Conservation (phyloP, 2,329 filamentous ascomycete genomes). For the Chrysosporium keratinophilum region DNA sequence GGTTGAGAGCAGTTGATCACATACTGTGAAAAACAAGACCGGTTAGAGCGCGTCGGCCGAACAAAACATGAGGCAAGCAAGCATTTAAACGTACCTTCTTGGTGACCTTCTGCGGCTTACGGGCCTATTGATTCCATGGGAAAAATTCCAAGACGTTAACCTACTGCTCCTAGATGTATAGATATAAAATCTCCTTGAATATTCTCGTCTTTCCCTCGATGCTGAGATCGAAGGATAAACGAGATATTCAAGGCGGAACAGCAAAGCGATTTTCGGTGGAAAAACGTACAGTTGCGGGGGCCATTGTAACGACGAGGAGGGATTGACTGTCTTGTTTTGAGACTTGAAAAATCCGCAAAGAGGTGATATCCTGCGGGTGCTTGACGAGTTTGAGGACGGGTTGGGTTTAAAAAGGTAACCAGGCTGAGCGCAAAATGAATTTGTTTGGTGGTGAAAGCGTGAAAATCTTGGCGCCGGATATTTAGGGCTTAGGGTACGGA, state of each 20-base stretch:
- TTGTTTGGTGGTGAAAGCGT: slow-evolving; percentile 1
- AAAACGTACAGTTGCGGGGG: slow-evolving; percentile 74
- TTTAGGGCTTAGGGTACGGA: slow-evolving; percentile 10
- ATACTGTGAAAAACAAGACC: slow-evolving; percentile 50
- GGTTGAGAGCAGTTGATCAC: slow-evolving; percentile 99
- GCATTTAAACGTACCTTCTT: slow-evolving; percentile 33
- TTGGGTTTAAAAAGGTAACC: not conserved
- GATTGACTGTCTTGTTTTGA: slow-evolving; percentile 14
- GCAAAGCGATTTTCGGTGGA: slow-evolving; percentile 67
- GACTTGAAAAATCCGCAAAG: slow-evolving; percentile 54
- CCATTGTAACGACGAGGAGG: slow-evolving; percentile 53
- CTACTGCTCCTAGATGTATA: slow-evolving; percentile 62
- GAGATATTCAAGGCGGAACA: slow-evolving; percentile 54
- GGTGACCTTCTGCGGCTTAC: slow-evolving; percentile 41
- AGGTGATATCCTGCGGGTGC: slow-evolving; percentile 73
- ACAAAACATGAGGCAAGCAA: not conserved
- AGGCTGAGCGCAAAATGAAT: not conserved
- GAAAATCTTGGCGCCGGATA: slow-evolving; percentile 9
- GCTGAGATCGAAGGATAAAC: slow-evolving; percentile 19
- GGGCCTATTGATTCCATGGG: slow-evolving; percentile 35
- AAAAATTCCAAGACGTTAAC: slow-evolving; percentile 59
- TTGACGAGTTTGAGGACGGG: not conserved
- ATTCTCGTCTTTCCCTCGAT: slow-evolving; percentile 5
- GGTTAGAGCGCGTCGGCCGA: not conserved
- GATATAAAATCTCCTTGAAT: slow-evolving; percentile 20